A percentile compares a stretch with the other conserved stretches of the same genome.
Evolutionary conservation across 345 rosid species (phyloP).

Genomic region (Populus euphratica): DNA sequence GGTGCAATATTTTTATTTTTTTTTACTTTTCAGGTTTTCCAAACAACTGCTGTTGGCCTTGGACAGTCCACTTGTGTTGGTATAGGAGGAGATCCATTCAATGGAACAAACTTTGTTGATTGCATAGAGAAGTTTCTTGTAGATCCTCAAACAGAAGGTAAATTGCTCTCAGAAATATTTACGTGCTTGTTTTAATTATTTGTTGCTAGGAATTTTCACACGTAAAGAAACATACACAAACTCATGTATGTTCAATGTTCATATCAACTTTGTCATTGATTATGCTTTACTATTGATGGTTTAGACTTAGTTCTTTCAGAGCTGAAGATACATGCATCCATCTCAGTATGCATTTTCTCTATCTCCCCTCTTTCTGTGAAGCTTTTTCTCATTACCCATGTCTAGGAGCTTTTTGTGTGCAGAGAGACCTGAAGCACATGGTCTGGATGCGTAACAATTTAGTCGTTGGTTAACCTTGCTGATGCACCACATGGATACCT

Average conservation of each 20-base stretch:
- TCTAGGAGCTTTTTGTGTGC: not conserved
- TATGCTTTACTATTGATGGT: not conserved
- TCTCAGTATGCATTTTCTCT: not conserved
- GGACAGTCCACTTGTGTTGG: conserved; percentile 97
- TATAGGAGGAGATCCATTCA: conserved; percentile 95
- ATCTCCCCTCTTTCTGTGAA: not conserved
- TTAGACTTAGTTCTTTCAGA: not conserved
- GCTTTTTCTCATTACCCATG: not conserved
- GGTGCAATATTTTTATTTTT: not conserved
- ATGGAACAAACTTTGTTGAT: conserved; percentile 94
- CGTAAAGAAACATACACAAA: not conserved
- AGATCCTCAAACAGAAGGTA: conserved; percentile 99
- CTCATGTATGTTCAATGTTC: not conserved
- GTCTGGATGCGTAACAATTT: not conserved
- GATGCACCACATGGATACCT: not conserved
- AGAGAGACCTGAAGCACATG: not conserved
- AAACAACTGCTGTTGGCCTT: conserved; percentile 92
- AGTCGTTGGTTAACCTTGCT: not conserved
- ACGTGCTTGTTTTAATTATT: not conserved
- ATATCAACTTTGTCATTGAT: not conserved
- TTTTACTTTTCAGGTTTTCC: conserved; percentile 60
- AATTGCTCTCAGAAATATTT: not conserved
- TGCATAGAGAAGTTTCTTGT: conserved; percentile 76
- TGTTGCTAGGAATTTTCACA: not conserved
- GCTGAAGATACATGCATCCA: not conserved